Conservation (phyloP, 1,284 basidiomycete genomes). For the Melampsora larici-populina region DNA sequence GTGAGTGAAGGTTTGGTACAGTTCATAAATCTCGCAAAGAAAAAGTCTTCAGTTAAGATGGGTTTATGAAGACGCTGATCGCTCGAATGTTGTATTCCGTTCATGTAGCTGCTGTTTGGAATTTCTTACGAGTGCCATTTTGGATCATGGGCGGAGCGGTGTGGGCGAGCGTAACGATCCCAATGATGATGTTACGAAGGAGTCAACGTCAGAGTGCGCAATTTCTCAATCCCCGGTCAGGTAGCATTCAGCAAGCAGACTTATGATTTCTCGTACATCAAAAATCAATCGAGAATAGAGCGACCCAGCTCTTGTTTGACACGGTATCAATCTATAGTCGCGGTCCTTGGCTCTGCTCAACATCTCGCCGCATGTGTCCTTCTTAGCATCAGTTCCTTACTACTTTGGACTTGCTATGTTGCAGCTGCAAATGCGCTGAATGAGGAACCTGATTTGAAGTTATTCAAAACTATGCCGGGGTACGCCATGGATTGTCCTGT, state of each 20-base stretch:
- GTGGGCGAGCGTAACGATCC: slow-evolving; percentile 40
- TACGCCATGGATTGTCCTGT: background rate
- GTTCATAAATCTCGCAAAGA: background rate
- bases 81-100: background rate
- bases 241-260: too few relatives aligned
- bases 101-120: slow-evolving; percentile 31
- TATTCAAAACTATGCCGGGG: slow-evolving; percentile 33
- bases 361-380: slow-evolving; percentile 14
- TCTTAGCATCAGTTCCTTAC: slow-evolving; percentile 17
- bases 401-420: slow-evolving; percentile 30
- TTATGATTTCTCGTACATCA: too few relatives aligned
- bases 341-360: slow-evolving; percentile 22
- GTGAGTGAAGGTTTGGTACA: slow-evolving; percentile 19
- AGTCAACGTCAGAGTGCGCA: slow-evolving; percentile 9
- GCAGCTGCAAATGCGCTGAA: slow-evolving; percentile 33
- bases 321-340: slow-evolving; percentile 3
- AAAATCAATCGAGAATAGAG: background rate
- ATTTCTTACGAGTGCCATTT: slow-evolving; percentile 20
- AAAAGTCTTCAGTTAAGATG: background rate
- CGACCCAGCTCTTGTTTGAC: background rate
- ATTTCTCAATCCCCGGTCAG: background rate
- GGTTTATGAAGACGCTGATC: too few relatives aligned
- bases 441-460: slow-evolving; percentile 28
- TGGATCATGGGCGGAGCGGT: slow-evolving; percentile 30
- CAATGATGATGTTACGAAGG: slow-evolving; percentile 36